phyloP scores from a whole-genome alignment of 192 early-diverging fungal species.

The Gonapodya sp. region DNA sequence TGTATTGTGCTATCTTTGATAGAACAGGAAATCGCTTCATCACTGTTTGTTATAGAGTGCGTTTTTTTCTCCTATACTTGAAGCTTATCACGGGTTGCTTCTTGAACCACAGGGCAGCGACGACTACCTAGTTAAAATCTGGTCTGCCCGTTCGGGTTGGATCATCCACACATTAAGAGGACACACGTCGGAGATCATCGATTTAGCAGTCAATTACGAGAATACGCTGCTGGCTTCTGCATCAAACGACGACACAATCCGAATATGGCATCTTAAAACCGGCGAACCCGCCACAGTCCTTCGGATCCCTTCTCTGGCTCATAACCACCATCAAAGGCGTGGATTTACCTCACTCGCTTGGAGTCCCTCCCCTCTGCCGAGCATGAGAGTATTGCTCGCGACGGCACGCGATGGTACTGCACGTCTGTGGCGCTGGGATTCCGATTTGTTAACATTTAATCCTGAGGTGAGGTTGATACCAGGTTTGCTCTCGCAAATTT shows the following conservation, averaged over 20 bases:
- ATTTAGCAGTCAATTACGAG: slow-evolving; percentile 64
- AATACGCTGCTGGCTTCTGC: slow-evolving; percentile 73
- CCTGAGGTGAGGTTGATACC: slow-evolving; percentile 14
- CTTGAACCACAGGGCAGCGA: slow-evolving; percentile 56
- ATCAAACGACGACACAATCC: slow-evolving; percentile 62
- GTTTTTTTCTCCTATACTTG: background rate
- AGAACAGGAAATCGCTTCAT: slow-evolving; percentile 58
- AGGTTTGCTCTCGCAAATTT: too few relatives aligned
- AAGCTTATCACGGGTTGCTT: background rate
- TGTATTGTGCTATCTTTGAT: slow-evolving; percentile 72
- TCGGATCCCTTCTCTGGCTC: slow-evolving; percentile 15
- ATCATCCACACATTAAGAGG: slow-evolving; percentile 75
- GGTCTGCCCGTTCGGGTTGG: slow-evolving; percentile 68
- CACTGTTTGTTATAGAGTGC: slow-evolving; percentile 33
- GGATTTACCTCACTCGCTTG: slow-evolving; percentile 56
- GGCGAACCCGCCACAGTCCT: slow-evolving; percentile 59
- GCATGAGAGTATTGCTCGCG: slow-evolving; percentile 58
- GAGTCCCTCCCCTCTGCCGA: slow-evolving; percentile 62
- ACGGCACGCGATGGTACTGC: slow-evolving; percentile 62
- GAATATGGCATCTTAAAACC: slow-evolving; percentile 65
- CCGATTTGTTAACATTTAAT: slow-evolving; percentile 41
- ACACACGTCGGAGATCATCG: slow-evolving; percentile 63
- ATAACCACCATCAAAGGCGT: slow-evolving; percentile 35
- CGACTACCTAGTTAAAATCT: slow-evolving; percentile 76
- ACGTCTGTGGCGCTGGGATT: slow-evolving; percentile 64